phyloP scores from a whole-genome alignment of 306 rosid species.

The Comarum palustre region DNA sequence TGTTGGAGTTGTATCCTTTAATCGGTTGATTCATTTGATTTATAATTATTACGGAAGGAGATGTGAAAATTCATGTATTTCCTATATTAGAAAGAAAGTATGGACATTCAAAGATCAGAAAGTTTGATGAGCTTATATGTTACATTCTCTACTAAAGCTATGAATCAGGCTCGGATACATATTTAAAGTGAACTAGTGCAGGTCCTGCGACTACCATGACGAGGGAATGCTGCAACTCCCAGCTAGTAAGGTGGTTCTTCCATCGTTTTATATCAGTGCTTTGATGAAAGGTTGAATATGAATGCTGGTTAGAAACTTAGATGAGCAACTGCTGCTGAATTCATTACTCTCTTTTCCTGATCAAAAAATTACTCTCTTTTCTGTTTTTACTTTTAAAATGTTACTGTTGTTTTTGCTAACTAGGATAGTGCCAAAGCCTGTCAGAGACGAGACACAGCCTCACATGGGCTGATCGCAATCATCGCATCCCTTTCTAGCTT shows the following conservation, averaged over 20 bases:
- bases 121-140: background rate
- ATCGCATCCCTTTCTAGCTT: background rate
- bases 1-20: constrained; percentile 40
- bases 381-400: background rate
- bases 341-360: background rate
- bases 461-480: background rate
- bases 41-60: constrained; percentile 37
- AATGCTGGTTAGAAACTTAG: background rate
- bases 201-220: background rate
- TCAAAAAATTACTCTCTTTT: background rate
- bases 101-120: constrained; percentile 1
- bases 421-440: background rate
- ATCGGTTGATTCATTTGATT: constrained; percentile 47
- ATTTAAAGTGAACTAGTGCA: background rate
- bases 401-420: background rate
- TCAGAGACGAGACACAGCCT: background rate
- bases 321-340: background rate
- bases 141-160: background rate
- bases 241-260: background rate
- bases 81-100: constrained; percentile 16
- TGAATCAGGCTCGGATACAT: background rate
- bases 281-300: background rate
- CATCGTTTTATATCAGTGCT: background rate
- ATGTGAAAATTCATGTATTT: constrained; percentile 28
- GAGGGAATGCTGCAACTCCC: background rate